Evolutionary conservation across 2,329 filamentous ascomycete species (phyloP).

Genomic region (Exophiala sp.): DNA sequence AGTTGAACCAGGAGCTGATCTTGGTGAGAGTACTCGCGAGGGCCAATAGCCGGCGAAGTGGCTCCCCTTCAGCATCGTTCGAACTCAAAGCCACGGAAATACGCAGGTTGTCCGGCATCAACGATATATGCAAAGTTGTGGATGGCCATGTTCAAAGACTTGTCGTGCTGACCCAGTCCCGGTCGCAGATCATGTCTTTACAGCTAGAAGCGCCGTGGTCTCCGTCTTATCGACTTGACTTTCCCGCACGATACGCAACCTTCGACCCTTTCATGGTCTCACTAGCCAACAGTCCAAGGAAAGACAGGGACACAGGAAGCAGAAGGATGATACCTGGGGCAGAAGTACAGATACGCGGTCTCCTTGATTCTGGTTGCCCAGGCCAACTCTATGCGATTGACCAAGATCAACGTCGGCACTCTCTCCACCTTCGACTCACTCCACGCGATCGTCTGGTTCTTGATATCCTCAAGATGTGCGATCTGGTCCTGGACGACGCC

Average conservation of each 20-base stretch:
- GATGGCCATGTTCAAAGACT: slow-evolving; percentile 65
- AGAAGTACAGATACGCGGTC: slow-evolving; percentile 15
- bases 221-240: slow-evolving; percentile 58
- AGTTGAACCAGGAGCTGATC: slow-evolving; percentile 60
- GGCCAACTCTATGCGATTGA: slow-evolving; percentile 21
- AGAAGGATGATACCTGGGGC: slow-evolving; percentile 16
- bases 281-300: slow-evolving; percentile 36
- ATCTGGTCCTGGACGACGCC: slow-evolving; percentile 56
- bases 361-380: slow-evolving; percentile 20
- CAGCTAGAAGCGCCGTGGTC: slow-evolving; percentile 73
- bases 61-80: slow-evolving; percentile 5
- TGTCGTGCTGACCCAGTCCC: slow-evolving; percentile 61
- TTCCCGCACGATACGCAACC: slow-evolving; percentile 54
- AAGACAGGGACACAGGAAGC: slow-evolving; percentile 19
- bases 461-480: slow-evolving; percentile 56
- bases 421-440: slow-evolving; percentile 61
- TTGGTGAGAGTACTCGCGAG: slow-evolving; percentile 59
- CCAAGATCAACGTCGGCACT: slow-evolving; percentile 43
- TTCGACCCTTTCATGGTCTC: slow-evolving; percentile 57
- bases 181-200: slow-evolving; percentile 58
- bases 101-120: slow-evolving; percentile 59
- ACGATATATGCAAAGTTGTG: slow-evolving; percentile 65
- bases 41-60: slow-evolving; percentile 23
- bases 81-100: slow-evolving; percentile 39
- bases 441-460: slow-evolving; percentile 58